A percentile compares a stretch with the other conserved stretches of the same genome.
Conservation (phyloP, 345 rosid species). For the Angophora floribunda region DNA sequence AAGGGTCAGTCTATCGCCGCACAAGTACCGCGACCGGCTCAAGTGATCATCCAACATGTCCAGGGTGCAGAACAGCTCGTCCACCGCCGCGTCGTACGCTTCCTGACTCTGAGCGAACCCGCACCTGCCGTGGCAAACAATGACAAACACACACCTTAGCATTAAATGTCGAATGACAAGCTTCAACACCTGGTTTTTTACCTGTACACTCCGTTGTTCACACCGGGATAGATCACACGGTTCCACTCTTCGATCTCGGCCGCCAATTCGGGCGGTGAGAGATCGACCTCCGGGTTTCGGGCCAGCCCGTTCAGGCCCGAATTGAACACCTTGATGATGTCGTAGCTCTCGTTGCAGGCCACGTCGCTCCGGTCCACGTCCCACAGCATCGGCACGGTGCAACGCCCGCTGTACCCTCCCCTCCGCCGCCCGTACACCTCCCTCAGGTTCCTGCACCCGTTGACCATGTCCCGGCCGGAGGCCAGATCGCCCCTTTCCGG, state of each 20-base stretch:
- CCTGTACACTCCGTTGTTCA: slow-evolving; percentile 89
- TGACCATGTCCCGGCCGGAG: slow-evolving; percentile 54
- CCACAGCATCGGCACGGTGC: slow-evolving; percentile 86
- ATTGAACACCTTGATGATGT: slow-evolving; percentile 59
- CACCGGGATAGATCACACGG: slow-evolving; percentile 52
- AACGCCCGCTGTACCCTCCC: slow-evolving; percentile 64
- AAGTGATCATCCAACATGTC: slow-evolving; percentile 55
- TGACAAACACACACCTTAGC: background rate
- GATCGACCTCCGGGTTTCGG: slow-evolving; percentile 42
- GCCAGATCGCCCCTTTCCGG: slow-evolving; percentile 16
- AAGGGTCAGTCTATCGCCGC: slow-evolving; percentile 55
- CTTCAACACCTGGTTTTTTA: background rate
- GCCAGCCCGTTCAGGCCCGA: slow-evolving; percentile 52
- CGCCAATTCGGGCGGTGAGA: slow-evolving; percentile 37
- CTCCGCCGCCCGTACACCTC: slow-evolving; percentile 50
- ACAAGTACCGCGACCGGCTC: slow-evolving; percentile 47
- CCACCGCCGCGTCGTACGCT: slow-evolving; percentile 67
- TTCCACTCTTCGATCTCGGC: slow-evolving; percentile 66
- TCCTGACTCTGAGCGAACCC: slow-evolving; percentile 91
- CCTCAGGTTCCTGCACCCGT: slow-evolving; percentile 52
- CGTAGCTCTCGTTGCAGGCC: slow-evolving; percentile 74
- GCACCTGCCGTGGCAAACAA: slow-evolving; percentile 27
- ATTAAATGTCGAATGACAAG: background rate
- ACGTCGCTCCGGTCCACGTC: slow-evolving; percentile 55
- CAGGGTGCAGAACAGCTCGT: slow-evolving; percentile 44